Evolutionary conservation across 768 basidiomycete genomes (phyloP).

Genomic region (Pulveroboletus sp.): DNA sequence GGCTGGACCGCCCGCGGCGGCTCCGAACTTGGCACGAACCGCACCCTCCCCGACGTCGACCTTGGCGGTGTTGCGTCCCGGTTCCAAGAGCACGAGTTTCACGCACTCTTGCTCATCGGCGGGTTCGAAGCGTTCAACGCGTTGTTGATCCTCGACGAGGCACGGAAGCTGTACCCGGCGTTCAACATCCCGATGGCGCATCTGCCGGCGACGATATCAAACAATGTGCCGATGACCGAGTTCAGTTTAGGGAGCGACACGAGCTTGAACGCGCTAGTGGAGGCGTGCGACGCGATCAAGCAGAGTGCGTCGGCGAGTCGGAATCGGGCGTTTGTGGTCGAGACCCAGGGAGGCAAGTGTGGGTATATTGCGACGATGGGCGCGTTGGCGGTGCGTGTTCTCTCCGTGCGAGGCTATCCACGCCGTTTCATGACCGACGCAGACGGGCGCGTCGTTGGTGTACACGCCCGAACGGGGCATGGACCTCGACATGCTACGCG

Average conservation of each 20-base stretch:
- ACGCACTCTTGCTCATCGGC: slow-evolving; percentile 85
- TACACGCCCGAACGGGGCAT: slow-evolving; percentile 95
- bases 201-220: slow-evolving; percentile 94
- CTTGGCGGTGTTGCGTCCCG: slow-evolving; percentile 86
- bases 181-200: slow-evolving; percentile 97
- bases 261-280: slow-evolving; percentile 94
- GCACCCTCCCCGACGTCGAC: slow-evolving; percentile 79
- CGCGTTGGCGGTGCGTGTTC: slow-evolving; percentile 77
- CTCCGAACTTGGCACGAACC: slow-evolving; percentile 96
- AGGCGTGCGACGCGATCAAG: slow-evolving; percentile 97
- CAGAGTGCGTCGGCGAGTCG: slow-evolving; percentile 96
- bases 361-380: slow-evolving; percentile 96
- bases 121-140: slow-evolving; percentile 94
- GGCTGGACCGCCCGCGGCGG: slow-evolving; percentile 95
- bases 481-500: slow-evolving; percentile 70
- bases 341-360: slow-evolving; percentile 96
- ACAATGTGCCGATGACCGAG: slow-evolving; percentile 97
- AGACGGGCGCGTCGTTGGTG: slow-evolving; percentile 90
- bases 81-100: slow-evolving; percentile 80
- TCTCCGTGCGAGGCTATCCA: neutral
- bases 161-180: slow-evolving; percentile 76
- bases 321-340: slow-evolving; percentile 95
- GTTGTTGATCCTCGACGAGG: slow-evolving; percentile 73
- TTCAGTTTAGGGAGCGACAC: slow-evolving; percentile 95
- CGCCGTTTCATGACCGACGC: neutral